Evolutionary conservation across 805 yeast species (phyloP), one percentile per base, ranked within the genome.

Genomic region (Kodamaea kakaduensis): DNA sequence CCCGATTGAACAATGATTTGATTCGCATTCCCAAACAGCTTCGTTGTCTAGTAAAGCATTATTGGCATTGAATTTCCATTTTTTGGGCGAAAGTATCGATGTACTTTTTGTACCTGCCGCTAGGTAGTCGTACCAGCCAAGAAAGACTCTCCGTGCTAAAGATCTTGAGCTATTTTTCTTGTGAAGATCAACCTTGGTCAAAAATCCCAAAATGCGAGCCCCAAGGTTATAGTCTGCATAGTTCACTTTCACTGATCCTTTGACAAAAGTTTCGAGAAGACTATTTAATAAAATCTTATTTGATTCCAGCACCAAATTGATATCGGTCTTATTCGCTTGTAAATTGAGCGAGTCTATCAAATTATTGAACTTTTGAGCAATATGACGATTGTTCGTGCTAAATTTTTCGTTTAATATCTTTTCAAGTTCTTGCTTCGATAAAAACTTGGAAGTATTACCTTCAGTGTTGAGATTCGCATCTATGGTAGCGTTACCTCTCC

Each of bases 61-160:
- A 43, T 66, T 67, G 9, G 71, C 73, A 43, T 67, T 64, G 34
- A 35, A 57, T 32, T 58, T 53, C 57, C 60, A 44, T 17, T 47
- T 34, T 6, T 43, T 37, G 1, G 58, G 50, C 3, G 56, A 46
- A n/a, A 45, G 50, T 15, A 42, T 6, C 53, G 29, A 23, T 10
- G 32, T 13, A 23, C 28, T 26, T 16, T 34, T 50, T 42, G 49
- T 10, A 52, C 40, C 15, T 35, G 39, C 20, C 13, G 28, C 31
- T 13, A 62, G 41, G 42, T 54, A 62, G 41, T 64, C 67, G 38
- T 55, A 65, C 71, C 71, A 66, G 1, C 73, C 72, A 17, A 60
- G 42, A 12, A 64, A 51, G 4, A 63, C 9, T 29, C 48, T 58
- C 3, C 69, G 41, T 4, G 40, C 27, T 1, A 60, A 28, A 2